Evolutionary conservation across 148 eudicot species (phyloP).

Genomic region (Persicaria tinctoria): DNA sequence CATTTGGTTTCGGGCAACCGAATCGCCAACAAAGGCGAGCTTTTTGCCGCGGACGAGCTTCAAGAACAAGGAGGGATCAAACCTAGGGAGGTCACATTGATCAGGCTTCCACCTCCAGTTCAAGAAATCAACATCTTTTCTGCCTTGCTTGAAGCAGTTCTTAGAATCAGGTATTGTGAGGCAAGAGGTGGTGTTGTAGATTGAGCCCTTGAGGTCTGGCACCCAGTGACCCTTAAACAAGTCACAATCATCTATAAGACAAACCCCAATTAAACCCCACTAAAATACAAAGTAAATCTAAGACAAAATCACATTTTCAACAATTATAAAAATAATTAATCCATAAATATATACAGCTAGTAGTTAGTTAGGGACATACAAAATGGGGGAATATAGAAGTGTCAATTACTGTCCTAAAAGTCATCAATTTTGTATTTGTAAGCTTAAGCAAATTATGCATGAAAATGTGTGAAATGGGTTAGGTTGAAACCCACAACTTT

Average conservation of each 20-base stretch:
- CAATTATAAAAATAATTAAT: too few relatives aligned
- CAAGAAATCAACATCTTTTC: constrained; percentile 43
- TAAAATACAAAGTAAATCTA: too few relatives aligned
- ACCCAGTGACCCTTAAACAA: constrained; percentile 45
- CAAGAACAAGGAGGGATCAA: constrained; percentile 30
- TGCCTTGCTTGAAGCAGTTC: constrained; percentile 39
- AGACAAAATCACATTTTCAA: too few relatives aligned
- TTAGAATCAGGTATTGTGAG: constrained; percentile 30
- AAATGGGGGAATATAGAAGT: too few relatives aligned
- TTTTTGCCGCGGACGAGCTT: constrained; percentile 25
- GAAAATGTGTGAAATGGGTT: too few relatives aligned
- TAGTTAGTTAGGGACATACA: too few relatives aligned
- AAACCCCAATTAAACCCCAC: not conserved
- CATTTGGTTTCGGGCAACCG: constrained; percentile 67
- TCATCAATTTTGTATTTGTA: too few relatives aligned
- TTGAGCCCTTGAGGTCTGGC: constrained; percentile 24
- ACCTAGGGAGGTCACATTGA: constrained; percentile 31
- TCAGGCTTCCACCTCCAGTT: constrained; percentile 52
- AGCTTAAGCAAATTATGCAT: too few relatives aligned
- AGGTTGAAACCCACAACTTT: too few relatives aligned
- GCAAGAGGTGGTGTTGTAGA: constrained; percentile 31
- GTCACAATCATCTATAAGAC: constrained; percentile 19
- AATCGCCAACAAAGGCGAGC: constrained; percentile 48
- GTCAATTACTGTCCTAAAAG: too few relatives aligned
- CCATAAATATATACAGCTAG: too few relatives aligned